A percentile compares a stretch with the other conserved stretches of the same genome.
phyloP scores from a whole-genome alignment of 768 basidiomycete species.

The Lactarius evosmus region DNA sequence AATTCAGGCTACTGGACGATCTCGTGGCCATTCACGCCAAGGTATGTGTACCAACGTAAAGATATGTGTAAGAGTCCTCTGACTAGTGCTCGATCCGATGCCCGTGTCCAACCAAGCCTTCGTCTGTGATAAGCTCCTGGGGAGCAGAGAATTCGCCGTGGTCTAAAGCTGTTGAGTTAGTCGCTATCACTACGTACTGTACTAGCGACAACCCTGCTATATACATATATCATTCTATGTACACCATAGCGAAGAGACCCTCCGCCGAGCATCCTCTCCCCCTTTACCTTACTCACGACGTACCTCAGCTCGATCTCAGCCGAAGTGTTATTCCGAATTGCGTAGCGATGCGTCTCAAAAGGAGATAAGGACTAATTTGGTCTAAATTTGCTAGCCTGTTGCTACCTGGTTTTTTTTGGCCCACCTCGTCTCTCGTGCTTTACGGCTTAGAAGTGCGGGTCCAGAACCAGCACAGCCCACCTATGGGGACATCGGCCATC shows the following conservation, averaged over 20 bases:
- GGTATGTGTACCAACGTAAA: neutral
- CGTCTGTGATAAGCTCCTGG: neutral
- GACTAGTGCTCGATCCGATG: neutral
- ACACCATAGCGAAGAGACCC: neutral
- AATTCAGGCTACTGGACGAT: neutral
- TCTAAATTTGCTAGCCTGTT: slow-evolving; percentile 9
- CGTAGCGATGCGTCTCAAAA: neutral
- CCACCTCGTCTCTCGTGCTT: neutral
- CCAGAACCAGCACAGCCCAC: neutral
- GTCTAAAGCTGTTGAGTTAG: neutral
- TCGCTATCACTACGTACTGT: neutral
- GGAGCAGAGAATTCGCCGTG: neutral
- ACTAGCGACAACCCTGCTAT: neutral
- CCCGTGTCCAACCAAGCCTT: neutral
- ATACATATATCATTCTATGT: neutral
- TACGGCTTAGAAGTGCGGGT: neutral
- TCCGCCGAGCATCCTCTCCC: neutral
- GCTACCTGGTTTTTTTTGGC: neutral
- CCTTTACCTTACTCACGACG: neutral
- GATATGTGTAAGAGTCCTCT: neutral
- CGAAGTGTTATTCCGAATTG: neutral
- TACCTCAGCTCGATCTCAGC: slow-evolving; percentile 9
- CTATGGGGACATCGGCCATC: neutral
- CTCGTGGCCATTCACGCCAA: neutral
- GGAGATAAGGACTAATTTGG: slow-evolving; percentile 3